A percentile compares a stretch with the other conserved stretches of the same genome.
phyloP scores from a whole-genome alignment of 176 grass and related monocot genomes.

The Rhynchospora breviuscula region DNA sequence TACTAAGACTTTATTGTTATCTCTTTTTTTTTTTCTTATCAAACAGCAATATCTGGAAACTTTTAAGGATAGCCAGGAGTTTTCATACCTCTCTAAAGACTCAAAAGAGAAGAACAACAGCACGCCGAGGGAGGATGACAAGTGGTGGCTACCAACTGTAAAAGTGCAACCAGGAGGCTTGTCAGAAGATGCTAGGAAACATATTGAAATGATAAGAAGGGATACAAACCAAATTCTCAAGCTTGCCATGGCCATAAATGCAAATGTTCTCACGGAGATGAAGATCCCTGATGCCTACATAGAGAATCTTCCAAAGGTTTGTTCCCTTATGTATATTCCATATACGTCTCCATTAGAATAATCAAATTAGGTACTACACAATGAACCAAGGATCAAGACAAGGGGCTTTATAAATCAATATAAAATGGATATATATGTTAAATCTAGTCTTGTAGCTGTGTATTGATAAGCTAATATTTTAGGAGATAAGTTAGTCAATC shows the following conservation, averaged over 20 bases:
- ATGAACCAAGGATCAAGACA: background rate
- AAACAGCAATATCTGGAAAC: slow-evolving; percentile 80
- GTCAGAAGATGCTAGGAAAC: slow-evolving; percentile 41
- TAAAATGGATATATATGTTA: background rate
- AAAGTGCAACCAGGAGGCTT: slow-evolving; percentile 62
- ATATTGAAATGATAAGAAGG: slow-evolving; percentile 70
- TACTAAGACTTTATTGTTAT: background rate
- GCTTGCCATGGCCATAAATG: slow-evolving; percentile 96
- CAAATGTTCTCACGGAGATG: slow-evolving; percentile 96
- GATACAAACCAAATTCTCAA: slow-evolving; percentile 92
- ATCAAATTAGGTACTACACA: background rate
- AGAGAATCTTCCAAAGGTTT: slow-evolving; percentile 75
- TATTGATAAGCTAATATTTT: background rate
- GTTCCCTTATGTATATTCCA: background rate
- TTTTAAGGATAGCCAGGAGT: slow-evolving; percentile 78
- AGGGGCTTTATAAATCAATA: background rate
- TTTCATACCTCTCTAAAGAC: slow-evolving; percentile 81
- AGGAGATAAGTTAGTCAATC: background rate
- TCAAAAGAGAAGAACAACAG: slow-evolving; percentile 48
- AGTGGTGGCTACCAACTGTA: slow-evolving; percentile 92
- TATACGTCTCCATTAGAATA: background rate
- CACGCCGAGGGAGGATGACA: slow-evolving; percentile 57
- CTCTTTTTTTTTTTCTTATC: background rate
- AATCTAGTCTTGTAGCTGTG: background rate
- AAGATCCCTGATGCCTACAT: slow-evolving; percentile 74